These are phyloP conservation scores for Hansfordia pulvinata DNA, from an alignment of 2,329 filamentous ascomycete species.

Conservation along the genomic window DNA sequence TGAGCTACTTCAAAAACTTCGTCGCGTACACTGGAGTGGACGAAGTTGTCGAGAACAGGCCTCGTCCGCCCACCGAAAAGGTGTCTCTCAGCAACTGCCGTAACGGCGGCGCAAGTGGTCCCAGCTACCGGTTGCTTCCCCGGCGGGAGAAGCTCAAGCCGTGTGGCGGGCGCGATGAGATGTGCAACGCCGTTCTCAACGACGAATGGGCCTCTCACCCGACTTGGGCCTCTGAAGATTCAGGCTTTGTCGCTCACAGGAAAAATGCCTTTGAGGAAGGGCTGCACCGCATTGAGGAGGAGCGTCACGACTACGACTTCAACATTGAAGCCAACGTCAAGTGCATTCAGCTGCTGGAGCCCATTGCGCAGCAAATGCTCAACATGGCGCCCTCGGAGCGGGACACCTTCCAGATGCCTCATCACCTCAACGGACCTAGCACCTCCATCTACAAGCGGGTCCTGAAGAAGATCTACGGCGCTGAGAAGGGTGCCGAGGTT, in stretches of 20 bases:
- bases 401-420: conserved; percentile 63
- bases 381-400: conserved; percentile 64
- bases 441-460: conserved; percentile 95
- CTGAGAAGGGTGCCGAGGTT: conserved; percentile 70
- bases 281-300: conserved; percentile 91
- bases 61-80: conserved; percentile 60
- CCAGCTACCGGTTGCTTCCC: conserved; percentile 85
- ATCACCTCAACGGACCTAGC: conserved; percentile 79
- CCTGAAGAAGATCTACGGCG: conserved; percentile 92
- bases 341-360: conserved; percentile 91
- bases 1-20: conserved; percentile 77
- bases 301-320: conserved; percentile 96
- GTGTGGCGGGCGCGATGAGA: conserved; percentile 87
- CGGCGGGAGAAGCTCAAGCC: conserved; percentile 82
- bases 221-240: conserved; percentile 97
- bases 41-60: conserved; percentile 64
- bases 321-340: conserved; percentile 93
- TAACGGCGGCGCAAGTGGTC: conserved; percentile 84
- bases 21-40: conserved; percentile 67
- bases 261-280: conserved; percentile 95
- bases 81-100: conserved; percentile 94
- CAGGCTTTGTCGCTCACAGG: conserved; percentile 90
- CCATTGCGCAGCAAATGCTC: conserved; percentile 80
- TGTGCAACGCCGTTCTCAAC: conserved; percentile 87
- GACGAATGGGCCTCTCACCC: conserved; percentile 98